Conservation (phyloP, 176 grass and related monocot genomes). For the Phoenix dactylifera region DNA sequence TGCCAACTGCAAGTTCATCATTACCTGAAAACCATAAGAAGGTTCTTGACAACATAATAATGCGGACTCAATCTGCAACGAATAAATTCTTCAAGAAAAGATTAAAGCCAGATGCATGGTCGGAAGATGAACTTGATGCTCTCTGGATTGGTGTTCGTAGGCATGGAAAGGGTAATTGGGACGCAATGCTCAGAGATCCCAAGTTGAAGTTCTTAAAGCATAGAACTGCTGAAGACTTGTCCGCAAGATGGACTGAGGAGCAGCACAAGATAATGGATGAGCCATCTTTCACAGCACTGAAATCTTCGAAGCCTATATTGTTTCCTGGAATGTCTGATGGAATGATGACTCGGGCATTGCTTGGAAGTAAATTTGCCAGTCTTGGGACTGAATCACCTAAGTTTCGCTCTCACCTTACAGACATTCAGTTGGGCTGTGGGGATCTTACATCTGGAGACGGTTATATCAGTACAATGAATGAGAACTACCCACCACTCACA, state of each 20-base stretch:
- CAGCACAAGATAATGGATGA: constrained; percentile 78
- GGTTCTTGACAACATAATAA: constrained; percentile 84
- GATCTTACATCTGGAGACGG: constrained; percentile 41
- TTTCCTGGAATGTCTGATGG: constrained; percentile 76
- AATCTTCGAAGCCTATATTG: constrained; percentile 31
- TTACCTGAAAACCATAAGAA: constrained; percentile 92
- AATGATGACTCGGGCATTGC: constrained; percentile 81
- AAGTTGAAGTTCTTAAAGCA: constrained; percentile 70
- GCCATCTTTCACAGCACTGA: constrained; percentile 43
- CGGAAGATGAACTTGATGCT: constrained; percentile 95
- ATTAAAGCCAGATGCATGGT: constrained; percentile 70
- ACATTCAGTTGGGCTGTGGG: constrained; percentile 79
- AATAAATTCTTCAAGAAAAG: constrained; percentile 79
- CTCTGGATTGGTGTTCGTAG: constrained; percentile 98
- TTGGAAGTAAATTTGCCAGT: constrained; percentile 68
- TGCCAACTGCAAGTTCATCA: constrained; percentile 46
- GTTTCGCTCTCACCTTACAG: constrained; percentile 74
- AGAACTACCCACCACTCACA: constrained; percentile 17
- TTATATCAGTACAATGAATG: constrained; percentile 46
- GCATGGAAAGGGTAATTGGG: constrained; percentile 95
- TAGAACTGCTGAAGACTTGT: constrained; percentile 61
- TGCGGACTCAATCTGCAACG: constrained; percentile 64
- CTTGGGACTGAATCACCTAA: constrained; percentile 53
- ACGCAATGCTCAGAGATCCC: constrained; percentile 85
- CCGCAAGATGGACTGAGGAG: constrained; percentile 83